These are phyloP conservation scores for Agrocybe pediades DNA, from an alignment of 768 basidiomycete species.

Conservation along the genomic window DNA sequence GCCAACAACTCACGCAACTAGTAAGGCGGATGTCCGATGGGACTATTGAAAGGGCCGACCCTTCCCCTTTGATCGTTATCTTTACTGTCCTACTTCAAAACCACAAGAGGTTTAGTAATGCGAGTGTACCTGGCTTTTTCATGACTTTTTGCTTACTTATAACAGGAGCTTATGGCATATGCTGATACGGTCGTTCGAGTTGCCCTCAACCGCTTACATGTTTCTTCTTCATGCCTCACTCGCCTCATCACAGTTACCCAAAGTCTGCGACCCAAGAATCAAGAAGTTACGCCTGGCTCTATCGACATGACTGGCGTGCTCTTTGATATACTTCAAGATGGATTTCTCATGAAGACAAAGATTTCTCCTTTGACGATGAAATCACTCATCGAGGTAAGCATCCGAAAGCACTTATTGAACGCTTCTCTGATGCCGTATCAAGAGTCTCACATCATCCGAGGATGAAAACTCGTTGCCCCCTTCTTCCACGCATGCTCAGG, in stretches of 20 bases:
- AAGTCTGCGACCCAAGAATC: slow-evolving; percentile 39
- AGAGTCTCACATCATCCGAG: slow-evolving; percentile 31
- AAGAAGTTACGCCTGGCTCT: slow-evolving; percentile 25
- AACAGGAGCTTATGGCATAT: slow-evolving; percentile 59
- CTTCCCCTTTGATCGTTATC: slow-evolving; percentile 56
- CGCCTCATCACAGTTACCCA: slow-evolving; percentile 51
- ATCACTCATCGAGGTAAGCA: slow-evolving; percentile 55
- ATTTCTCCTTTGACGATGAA: slow-evolving; percentile 49
- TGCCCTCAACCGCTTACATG: slow-evolving; percentile 47
- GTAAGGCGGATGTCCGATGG: slow-evolving; percentile 63
- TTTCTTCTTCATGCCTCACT: slow-evolving; percentile 43
- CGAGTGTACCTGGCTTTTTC: slow-evolving; percentile 26
- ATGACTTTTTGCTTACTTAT: slow-evolving; percentile 2
- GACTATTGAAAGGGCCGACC: slow-evolving; percentile 47
- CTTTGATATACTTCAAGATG: slow-evolving; percentile 55
- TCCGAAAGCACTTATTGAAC: not conserved
- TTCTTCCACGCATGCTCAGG: slow-evolving; percentile 30
- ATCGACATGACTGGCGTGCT: slow-evolving; percentile 40
- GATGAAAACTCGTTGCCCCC: slow-evolving; percentile 26
- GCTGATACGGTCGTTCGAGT: slow-evolving; percentile 64
- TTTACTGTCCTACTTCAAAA: slow-evolving; percentile 54
- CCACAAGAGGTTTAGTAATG: slow-evolving; percentile 60
- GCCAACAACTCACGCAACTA: slow-evolving; percentile 51
- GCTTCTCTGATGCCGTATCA: not conserved
- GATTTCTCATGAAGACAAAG: slow-evolving; percentile 53